Evolutionary conservation across 768 basidiomycete species (phyloP).

Genomic region (Kwoniella sp.): DNA sequence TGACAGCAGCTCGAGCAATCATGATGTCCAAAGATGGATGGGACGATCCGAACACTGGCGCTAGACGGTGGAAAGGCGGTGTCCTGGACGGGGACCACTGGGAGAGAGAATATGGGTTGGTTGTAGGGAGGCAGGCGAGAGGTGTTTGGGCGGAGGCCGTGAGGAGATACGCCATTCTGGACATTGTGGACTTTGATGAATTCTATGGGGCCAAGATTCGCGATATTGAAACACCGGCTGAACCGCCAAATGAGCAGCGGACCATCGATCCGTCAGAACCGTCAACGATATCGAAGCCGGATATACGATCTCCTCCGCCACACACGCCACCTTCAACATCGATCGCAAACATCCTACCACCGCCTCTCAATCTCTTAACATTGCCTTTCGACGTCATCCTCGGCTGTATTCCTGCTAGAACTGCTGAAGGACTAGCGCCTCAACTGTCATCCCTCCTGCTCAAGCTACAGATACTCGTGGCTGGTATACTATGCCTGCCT

Average conservation of each 20-base stretch:
- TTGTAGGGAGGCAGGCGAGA: slow-evolving; percentile 22
- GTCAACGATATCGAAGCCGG: background rate
- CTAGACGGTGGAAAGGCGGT: slow-evolving; percentile 28
- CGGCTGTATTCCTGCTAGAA: background rate
- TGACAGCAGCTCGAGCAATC: slow-evolving; percentile 22
- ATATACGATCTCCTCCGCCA: background rate
- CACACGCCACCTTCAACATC: background rate
- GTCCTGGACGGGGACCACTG: slow-evolving; percentile 26
- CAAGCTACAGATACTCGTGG: background rate
- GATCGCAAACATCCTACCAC: background rate
- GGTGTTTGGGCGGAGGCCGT: slow-evolving; percentile 15
- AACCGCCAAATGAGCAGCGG: too few species aligned
- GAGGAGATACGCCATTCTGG: slow-evolving; percentile 1
- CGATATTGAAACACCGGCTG: background rate
- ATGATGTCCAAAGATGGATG: background rate
- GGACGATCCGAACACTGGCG: background rate
- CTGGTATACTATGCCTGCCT: background rate
- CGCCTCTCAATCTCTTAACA: slow-evolving; percentile 15
- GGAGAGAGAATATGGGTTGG: slow-evolving; percentile 32
- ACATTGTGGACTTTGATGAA: background rate
- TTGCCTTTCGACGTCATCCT: slow-evolving; percentile 5
- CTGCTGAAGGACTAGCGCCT: too few species aligned
- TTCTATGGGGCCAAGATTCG: too few species aligned
- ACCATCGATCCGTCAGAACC: too few species aligned
- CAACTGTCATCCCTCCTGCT: too few species aligned